Evolutionary conservation across 306 rosid genomes (phyloP).

Genomic region (Phaseolus lunatus): DNA sequence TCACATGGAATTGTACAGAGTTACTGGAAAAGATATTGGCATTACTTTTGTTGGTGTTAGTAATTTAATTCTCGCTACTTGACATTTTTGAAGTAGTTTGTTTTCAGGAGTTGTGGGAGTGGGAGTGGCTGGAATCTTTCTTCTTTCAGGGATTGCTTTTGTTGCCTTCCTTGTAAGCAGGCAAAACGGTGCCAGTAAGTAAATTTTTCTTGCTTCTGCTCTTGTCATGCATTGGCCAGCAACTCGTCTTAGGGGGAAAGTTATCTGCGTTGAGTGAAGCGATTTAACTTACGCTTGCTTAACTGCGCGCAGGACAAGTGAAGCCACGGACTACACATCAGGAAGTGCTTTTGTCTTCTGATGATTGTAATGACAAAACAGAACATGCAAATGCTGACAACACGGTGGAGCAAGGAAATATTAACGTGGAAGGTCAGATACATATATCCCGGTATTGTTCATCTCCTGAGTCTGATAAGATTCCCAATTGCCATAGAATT

Average conservation of each 20-base stretch:
- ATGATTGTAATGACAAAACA: slow-evolving; percentile 45
- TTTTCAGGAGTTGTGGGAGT: slow-evolving; percentile 28
- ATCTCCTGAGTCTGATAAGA: slow-evolving; percentile 55
- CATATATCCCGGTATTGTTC: slow-evolving; percentile 53
- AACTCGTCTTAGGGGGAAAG: not conserved
- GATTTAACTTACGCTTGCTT: slow-evolving; percentile 23
- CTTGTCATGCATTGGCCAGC: not conserved
- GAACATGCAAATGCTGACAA: slow-evolving; percentile 43
- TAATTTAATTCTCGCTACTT: not conserved
- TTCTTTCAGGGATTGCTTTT: slow-evolving; percentile 65
- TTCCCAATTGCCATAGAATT: slow-evolving; percentile 22
- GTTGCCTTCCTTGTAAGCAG: slow-evolving; percentile 67
- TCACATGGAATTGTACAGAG: not conserved
- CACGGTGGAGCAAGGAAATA: not conserved
- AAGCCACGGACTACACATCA: slow-evolving; percentile 65
- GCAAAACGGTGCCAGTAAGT: slow-evolving; percentile 60
- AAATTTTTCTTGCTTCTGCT: not conserved
- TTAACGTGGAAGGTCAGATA: slow-evolving; percentile 46
- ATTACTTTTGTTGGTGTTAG: not conserved
- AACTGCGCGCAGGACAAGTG: slow-evolving; percentile 56
- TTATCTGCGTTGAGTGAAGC: slow-evolving; percentile 6
- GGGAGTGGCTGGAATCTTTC: slow-evolving; percentile 66
- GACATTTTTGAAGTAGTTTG: slow-evolving; percentile 26
- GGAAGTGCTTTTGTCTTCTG: slow-evolving; percentile 57
- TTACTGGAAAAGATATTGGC: not conserved